Evolutionary conservation across 495 filamentous ascomycete genomes (phyloP), one percentile per base, ranked within the genome.

Genomic region (Aspergillus funiculosus): DNA sequence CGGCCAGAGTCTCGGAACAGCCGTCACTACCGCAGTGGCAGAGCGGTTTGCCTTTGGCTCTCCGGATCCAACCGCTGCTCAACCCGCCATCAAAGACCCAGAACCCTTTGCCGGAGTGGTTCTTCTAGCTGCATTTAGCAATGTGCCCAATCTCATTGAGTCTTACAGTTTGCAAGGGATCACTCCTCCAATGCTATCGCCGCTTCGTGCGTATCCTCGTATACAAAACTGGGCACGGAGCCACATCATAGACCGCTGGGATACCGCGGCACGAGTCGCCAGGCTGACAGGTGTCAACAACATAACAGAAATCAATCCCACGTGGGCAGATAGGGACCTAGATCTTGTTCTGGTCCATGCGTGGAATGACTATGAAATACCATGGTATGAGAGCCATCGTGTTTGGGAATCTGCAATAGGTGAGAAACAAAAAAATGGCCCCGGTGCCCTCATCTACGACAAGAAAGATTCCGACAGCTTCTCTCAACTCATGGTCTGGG

Each of bases 1-100:
- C n/a, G 91, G 90, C 32, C 90, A 95, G 45, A 88, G 82, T 48
- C 80, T 98, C 2, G 92, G 92, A 20, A 94, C 92, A 6, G 91
- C 86, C 1, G 85, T 96, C 1, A 79, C 80, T 10, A 66, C 80
- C 15, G 90, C 74, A 14, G 79, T 86, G 1, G 80, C 78, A 0
- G 83, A 92, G 51, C 73, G 78, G 26, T 90, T 86, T 50, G 66
- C 72, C 2, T 72, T 71, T 44, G 70, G 70, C 59, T 68, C 65
- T 6, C 39, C 62, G 0, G 53, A 68, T 56, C 46, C 54, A n/a
- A 51, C 52, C 29, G 55, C 56, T 43, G 51, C 58, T 9, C 59
- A 71, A 35, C 68, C 68, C 11, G 61, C 66, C 29, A 50, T 71
- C 14, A 56, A 58, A 29, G 40, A 69, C 48, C 58, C 66, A 0